Evolutionary conservation across 352 stramenopile species (phyloP), one percentile per base, ranked within the genome.

Genomic region (Thraustochytrium sp.): DNA sequence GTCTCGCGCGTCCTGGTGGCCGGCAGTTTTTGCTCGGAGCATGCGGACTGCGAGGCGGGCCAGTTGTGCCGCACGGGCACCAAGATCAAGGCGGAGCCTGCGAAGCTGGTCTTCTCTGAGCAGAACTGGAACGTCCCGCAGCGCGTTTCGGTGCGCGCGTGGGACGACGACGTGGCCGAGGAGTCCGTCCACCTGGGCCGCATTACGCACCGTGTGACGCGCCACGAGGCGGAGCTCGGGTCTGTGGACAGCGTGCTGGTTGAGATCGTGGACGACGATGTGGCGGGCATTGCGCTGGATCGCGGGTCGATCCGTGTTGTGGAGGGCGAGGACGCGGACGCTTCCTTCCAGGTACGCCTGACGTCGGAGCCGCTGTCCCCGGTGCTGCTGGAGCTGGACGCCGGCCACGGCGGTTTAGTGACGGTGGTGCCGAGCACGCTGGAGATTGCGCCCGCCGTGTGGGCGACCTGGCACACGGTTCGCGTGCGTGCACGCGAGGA

Each of bases 191-290:
- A 82, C 78, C 34, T 76, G 18, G 74, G 51, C 3, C 38, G 55
- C 16, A 40, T 82, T 8, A 3, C 8, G 21, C 74, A 82, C 74
- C 46, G 31, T 1, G n/a, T 55, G 4, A 18, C 38, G 11, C 53
- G 53, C 5, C 18, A 36, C 5, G 40, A 3, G 1, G 3, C n/a
- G 16, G 51, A 53, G 13, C 51, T 73, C 31, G 56, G 74, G 4
- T 55, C 44, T 9, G 74, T 75, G 5, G 49, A 68, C 4, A 61
- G 1, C 31, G 34, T 82, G 4, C 11, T 73, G 38, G 74, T 82
- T 3, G 51, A 40, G n/a, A 75, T 82, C 61, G 74, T 68, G 3
- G 74, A 82, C 38, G 40, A 82, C 42, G 74, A 82, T 36, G 31
- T 76, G n/a, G 51, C 56, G n/a, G 61, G 74, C 18, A 54, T 82